A percentile compares a stretch with the other conserved stretches of the same genome.
Conservation (phyloP, 129 eudicot genomes). For the Pseudognaphalium luteoalbum region DNA sequence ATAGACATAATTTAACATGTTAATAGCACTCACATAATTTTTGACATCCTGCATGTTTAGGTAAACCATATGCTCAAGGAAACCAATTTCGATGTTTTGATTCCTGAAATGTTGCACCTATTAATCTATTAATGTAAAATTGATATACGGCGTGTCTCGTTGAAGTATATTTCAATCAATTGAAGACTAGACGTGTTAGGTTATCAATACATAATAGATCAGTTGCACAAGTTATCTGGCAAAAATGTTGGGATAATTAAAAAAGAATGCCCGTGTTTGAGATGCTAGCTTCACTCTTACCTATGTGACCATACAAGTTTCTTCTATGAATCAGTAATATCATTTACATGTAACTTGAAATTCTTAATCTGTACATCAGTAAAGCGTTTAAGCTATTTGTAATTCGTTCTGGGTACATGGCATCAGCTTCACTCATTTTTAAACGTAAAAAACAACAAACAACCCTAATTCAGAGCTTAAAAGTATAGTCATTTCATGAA, state of each 20-base stretch:
- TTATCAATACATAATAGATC: background rate
- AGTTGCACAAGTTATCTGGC: background rate
- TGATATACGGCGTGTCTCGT: no score
- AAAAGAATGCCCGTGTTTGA: background rate
- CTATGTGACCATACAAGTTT: background rate
- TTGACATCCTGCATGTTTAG: background rate
- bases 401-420: background rate
- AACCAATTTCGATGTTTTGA: background rate
- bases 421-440: background rate
- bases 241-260: background rate
- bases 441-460: background rate
- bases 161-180: no score
- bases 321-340: background rate
- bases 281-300: background rate
- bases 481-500: background rate
- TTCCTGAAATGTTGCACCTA: background rate
- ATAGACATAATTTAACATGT: background rate
- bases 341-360: background rate
- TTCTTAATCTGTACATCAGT: background rate
- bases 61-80: background rate
- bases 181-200: no score
- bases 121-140: no score
- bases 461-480: background rate
- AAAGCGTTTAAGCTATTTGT: background rate
- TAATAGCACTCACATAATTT: background rate